These are phyloP conservation scores for Parietichytrium sp. DNA, from an alignment of 108 stramenopile species.

Conservation along the genomic window DNA sequence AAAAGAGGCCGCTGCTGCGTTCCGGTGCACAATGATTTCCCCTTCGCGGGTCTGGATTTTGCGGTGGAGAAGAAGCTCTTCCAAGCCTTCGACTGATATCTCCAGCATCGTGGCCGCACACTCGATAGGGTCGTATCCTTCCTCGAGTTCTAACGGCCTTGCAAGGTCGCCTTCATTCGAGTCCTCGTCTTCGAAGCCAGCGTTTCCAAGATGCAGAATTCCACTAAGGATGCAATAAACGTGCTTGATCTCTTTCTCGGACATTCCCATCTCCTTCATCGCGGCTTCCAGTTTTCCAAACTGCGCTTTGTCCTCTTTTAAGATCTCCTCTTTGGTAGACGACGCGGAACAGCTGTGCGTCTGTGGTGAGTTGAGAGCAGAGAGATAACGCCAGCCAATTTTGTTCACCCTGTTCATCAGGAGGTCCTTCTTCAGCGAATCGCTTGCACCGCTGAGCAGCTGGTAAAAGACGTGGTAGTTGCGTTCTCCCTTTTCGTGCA, in stretches of 20 bases:
- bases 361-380: background rate
- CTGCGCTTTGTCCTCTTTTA: conserved; percentile 37
- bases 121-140: background rate
- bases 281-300: conserved; percentile 40
- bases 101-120: conserved; percentile 27
- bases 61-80: conserved; percentile 49
- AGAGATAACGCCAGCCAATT: background rate
- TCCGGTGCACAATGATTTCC: conserved; percentile 45
- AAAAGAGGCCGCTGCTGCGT: conserved; percentile 55
- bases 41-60: conserved; percentile 44
- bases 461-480: conserved; percentile 53
- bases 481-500: conserved; percentile 42
- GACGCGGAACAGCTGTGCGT: background rate
- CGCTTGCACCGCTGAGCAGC: conserved; percentile 38
- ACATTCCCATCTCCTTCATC: conserved; percentile 23
- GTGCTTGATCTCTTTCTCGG: background rate
- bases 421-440: background rate
- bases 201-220: conserved; percentile 61
- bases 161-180: conserved; percentile 45
- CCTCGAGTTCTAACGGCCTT: background rate
- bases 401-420: background rate
- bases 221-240: conserved; percentile 50
- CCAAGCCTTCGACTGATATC: conserved; percentile 45
- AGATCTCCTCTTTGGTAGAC: background rate
- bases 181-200: conserved; percentile 39